These are phyloP conservation scores for Chloromonas sp. DNA, from an alignment of 163 green algal species.

Conservation along the genomic window DNA sequence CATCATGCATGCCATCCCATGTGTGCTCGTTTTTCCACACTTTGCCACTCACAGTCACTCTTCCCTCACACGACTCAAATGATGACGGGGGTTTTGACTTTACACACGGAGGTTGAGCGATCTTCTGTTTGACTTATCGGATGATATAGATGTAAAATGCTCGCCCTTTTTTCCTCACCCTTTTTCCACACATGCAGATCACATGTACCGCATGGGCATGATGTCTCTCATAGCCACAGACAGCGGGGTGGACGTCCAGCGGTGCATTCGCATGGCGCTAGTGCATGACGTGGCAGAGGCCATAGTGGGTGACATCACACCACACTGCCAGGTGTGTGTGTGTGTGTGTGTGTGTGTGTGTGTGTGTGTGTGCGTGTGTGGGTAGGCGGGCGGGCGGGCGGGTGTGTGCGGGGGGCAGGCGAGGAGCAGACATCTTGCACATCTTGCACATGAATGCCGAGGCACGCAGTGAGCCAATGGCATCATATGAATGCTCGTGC, in stretches of 20 bases:
- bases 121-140: neutral
- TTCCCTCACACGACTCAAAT: too few relatives aligned
- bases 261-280: conserved; percentile 70
- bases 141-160: neutral
- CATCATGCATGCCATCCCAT: too few relatives aligned
- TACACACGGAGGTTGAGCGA: too few relatives aligned
- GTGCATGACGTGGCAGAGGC: conserved; percentile 88
- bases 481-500: too few relatives aligned
- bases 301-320: conserved; percentile 90
- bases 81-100: too few relatives aligned
- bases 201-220: conserved; percentile 86
- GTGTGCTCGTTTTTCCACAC: neutral
- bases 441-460: neutral
- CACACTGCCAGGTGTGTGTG: conserved; percentile 57
- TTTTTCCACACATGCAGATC: conserved; percentile 40
- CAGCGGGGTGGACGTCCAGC: conserved; percentile 33
- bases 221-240: conserved; percentile 64
- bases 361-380: neutral
- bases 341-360: neutral
- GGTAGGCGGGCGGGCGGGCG: too few relatives aligned
- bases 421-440: neutral
- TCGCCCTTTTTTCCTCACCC: neutral
- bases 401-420: neutral
- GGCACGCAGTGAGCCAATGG: too few relatives aligned
- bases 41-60: too few relatives aligned